phyloP scores from a whole-genome alignment of 2,329 filamentous ascomycete genomes.

The Achaetomium macrosporum region DNA sequence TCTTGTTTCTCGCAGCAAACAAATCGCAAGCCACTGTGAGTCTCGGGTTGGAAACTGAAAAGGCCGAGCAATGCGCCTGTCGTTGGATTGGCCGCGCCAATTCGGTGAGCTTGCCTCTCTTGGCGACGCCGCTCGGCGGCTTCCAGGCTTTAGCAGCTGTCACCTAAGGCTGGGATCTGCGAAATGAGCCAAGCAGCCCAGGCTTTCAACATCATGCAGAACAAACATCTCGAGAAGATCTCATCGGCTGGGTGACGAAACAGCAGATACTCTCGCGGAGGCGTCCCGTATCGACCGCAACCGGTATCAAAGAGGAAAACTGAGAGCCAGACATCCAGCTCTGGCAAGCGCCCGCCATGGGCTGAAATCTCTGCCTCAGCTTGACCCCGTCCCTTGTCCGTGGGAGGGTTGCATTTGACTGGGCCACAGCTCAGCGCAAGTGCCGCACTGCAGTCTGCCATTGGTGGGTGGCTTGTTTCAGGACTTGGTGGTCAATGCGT shows the following conservation, averaged over 20 bases:
- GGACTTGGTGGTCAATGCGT: too few relatives aligned
- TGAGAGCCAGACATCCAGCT: background rate
- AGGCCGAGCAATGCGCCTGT: background rate
- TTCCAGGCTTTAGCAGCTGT: background rate
- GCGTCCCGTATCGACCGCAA: too few relatives aligned
- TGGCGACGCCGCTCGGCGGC: background rate
- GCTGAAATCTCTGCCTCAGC: background rate
- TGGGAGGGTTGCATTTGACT: too few relatives aligned
- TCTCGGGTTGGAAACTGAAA: background rate
- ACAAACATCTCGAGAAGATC: background rate
- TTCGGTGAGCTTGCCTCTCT: background rate
- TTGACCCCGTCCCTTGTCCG: background rate
- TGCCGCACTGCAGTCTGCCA: too few relatives aligned
- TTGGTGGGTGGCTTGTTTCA: too few relatives aligned
- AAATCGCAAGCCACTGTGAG: background rate
- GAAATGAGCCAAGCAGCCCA: conserved; percentile 11
- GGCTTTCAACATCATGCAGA: background rate
- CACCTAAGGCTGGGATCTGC: background rate
- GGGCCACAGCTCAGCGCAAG: too few relatives aligned
- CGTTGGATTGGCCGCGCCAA: background rate
- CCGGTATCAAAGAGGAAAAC: background rate
- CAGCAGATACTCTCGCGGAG: too few relatives aligned
- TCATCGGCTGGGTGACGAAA: background rate
- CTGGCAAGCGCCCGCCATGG: background rate
- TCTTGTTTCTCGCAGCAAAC: background rate